Evolutionary conservation across 169 alveolate genomes (phyloP).

Genomic region (Cyclospora cayetanensis): DNA sequence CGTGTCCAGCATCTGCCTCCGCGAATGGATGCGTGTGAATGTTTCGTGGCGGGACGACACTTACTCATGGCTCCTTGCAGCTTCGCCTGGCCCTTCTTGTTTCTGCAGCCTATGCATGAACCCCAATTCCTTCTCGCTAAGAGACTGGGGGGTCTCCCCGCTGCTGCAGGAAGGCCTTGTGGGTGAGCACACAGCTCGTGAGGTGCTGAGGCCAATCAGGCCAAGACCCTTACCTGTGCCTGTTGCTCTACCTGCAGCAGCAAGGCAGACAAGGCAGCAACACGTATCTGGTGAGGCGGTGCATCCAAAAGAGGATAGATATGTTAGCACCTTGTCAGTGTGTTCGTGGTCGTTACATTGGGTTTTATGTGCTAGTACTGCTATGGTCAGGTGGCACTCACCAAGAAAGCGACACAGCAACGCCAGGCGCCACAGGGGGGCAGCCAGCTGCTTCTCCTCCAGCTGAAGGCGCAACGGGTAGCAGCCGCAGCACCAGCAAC

Average conservation of each 20-base stretch:
- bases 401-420: background rate
- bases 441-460: background rate
- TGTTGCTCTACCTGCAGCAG: background rate
- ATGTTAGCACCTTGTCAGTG: background rate
- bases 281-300: background rate
- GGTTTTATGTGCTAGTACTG: background rate
- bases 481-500: slow-evolving; percentile 20
- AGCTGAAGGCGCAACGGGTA: background rate
- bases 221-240: background rate
- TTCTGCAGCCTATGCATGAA: background rate
- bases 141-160: background rate
- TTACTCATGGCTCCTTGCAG: no score
- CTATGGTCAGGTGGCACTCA: background rate
- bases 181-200: background rate
- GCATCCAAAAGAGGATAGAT: background rate
- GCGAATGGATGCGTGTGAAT: no score
- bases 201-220: background rate
- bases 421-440: background rate
- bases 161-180: background rate
- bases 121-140: slow-evolving; percentile 14
- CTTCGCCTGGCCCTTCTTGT: no score
- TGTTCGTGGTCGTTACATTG: background rate
- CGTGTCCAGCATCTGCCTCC: no score
- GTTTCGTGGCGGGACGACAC: no score
- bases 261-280: background rate